phyloP scores from a whole-genome alignment of 208 protist species.

The Trypanosoma platydactyli region DNA sequence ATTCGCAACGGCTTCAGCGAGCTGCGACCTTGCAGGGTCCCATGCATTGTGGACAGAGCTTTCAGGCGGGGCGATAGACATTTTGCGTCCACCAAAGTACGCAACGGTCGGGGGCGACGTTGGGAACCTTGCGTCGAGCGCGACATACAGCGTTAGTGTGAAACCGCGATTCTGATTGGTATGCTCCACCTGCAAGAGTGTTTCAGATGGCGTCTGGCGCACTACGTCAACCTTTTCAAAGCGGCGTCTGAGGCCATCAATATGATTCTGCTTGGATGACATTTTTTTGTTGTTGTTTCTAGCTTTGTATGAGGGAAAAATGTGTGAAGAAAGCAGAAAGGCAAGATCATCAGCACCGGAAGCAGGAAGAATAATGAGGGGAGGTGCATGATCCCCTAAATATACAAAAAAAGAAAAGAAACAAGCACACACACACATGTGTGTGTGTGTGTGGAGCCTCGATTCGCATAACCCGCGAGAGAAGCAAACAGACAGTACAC shows the following conservation, averaged over 20 bases:
- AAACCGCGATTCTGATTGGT: slow-evolving; percentile 42
- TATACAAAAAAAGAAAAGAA: too few species aligned
- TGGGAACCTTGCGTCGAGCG: slow-evolving; percentile 50
- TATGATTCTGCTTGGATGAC: slow-evolving; percentile 34
- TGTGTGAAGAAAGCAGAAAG: neutral
- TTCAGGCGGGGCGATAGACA: slow-evolving; percentile 56
- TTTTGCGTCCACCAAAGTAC: slow-evolving; percentile 49
- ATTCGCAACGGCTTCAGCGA: slow-evolving; percentile 69
- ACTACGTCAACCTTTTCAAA: slow-evolving; percentile 52
- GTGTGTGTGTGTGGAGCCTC: slow-evolving; percentile 6
- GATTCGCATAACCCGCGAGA: neutral
- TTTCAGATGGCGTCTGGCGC: slow-evolving; percentile 40
- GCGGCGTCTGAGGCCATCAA: slow-evolving; percentile 38
- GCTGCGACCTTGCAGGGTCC: slow-evolving; percentile 46
- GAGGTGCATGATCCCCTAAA: neutral
- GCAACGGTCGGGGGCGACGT: slow-evolving; percentile 57
- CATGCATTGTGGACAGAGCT: slow-evolving; percentile 43
- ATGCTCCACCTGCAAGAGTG: slow-evolving; percentile 67
- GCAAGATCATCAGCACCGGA: slow-evolving; percentile 9
- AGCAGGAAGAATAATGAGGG: neutral
- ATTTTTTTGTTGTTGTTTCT: slow-evolving; percentile 12
- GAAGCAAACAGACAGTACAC: slow-evolving; percentile 5
- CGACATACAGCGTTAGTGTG: slow-evolving; percentile 62
- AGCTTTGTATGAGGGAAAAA: neutral
- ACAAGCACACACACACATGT: slow-evolving; percentile 26